Conservation (phyloP, 1,139 yeast species). For the Blastobotrys ciferrii region DNA sequence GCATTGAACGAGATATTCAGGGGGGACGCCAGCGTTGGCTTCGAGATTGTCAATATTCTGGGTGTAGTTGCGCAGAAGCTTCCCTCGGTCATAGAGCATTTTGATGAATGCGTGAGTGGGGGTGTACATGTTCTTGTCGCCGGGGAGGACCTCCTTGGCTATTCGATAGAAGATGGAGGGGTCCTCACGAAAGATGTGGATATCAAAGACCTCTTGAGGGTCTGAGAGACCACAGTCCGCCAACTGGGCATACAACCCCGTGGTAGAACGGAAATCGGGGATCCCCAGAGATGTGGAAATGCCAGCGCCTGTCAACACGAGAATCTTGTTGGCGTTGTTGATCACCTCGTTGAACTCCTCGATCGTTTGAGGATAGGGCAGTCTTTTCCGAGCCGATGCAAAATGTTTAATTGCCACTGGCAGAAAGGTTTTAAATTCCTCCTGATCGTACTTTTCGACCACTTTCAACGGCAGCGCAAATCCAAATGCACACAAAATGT, state of each 20-base stretch:
- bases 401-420: slow-evolving; percentile 35
- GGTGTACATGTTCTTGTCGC: slow-evolving; percentile 52
- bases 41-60: slow-evolving; percentile 94
- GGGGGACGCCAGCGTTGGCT: slow-evolving; percentile 71
- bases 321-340: slow-evolving; percentile 54
- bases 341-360: slow-evolving; percentile 61
- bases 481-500: slow-evolving; percentile 41
- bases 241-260: slow-evolving; percentile 79
- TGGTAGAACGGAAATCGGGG: slow-evolving; percentile 89
- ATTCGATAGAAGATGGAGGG: slow-evolving; percentile 83
- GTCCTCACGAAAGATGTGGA: slow-evolving; percentile 68
- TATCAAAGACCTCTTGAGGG: slow-evolving; percentile 92
- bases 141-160: slow-evolving; percentile 85
- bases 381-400: slow-evolving; percentile 30
- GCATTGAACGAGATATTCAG: slow-evolving; percentile 80
- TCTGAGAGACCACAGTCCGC: slow-evolving; percentile 72
- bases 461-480: slow-evolving; percentile 34
- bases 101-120: slow-evolving; percentile 86
- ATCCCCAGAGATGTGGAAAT: slow-evolving; percentile 90
- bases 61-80: slow-evolving; percentile 82
- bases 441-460: slow-evolving; percentile 24
- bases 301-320: slow-evolving; percentile 95
- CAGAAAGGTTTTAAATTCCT: slow-evolving; percentile 29
- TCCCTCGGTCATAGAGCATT: slow-evolving; percentile 71
- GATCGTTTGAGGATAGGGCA: slow-evolving; percentile 42